Evolutionary conservation across 164 flowering plant species (phyloP), one percentile per base, ranked within the genome.

Genomic region (Liquidambar formosana): DNA sequence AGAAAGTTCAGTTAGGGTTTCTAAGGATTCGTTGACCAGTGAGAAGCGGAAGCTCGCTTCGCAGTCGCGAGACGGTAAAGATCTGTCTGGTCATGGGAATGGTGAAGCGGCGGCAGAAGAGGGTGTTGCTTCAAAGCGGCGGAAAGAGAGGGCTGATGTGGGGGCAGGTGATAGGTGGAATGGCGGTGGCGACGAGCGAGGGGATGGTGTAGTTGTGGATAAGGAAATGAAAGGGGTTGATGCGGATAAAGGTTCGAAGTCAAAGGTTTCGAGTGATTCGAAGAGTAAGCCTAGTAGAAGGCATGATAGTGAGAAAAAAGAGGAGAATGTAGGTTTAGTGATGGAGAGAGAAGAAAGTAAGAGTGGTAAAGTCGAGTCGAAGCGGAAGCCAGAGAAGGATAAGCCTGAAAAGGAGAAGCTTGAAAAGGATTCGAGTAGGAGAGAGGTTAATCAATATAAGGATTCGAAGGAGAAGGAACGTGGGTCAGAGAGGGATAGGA

Each of bases 271-370:
- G 25, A 77, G 66, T 61, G 86, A 86, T 58, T 75, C 77, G 3
- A 86, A 80, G 78, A 76, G 81, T 62, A 81, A 77, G 71, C 73
- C 82, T 8, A 79, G 86, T 69, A 59, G 84, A 59, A 68, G 83
- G 62, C 73, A 73, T 26, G 89, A 81, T 66, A 74, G 65, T 64
- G 83, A 80, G 72, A 78, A 64, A 63, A 81, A 78, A 60, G 83
- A 76, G 27, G 83, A 74, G 61, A 69, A 28, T 69, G 70, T 47
- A 33, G 72, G 46, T 33, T 25, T 46, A 28, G 59, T 68, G 1
- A 58, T 62, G 44, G 82, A 67, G 60, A 82, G 41, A 51, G 85
- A 80, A 26, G 88, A 82, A 41, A 75, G 71, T 59, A 81, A 57
- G 60, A 72, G 77, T 61, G 73, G 49, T 38, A 71, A 77, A 76